Base-by-base conservation (phyloP, 345 rosid species). In the Anastatica hierochuntica region DNA sequence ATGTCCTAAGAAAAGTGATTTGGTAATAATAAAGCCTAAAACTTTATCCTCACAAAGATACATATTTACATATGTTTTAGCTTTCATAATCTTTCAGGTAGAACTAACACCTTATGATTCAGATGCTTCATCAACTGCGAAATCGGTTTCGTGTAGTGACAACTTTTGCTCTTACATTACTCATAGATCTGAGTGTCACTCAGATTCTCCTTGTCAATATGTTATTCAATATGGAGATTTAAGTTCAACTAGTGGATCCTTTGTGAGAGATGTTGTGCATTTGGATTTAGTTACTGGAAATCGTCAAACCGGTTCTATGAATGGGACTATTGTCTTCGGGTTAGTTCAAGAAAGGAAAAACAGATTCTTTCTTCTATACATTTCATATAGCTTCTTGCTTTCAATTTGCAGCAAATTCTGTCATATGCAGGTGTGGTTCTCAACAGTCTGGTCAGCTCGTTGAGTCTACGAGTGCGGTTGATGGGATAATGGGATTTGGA, bases 401-500 rank as follows among this genome's bases (percentile, higher is more conserved):
- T n/a, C n/a, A n/a, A n/a, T n/a, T n/a, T n/a, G n/a, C n/a, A n/a
- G n/a, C n/a, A n/a, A n/a, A n/a, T n/a, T n/a, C n/a, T n/a, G n/a
- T n/a, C n/a, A 21, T 31, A 39, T 33, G 51, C 64, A 88, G 92
- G 41, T 92, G 98, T 41, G 92, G 96, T 8, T 75, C 71, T 63
- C 72, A 68, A 64, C 96, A 83, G 73, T 78, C 96, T 35, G 98
- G 96, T 58, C 81, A 76, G 42, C 71, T 87, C 4, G 83, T 85
- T 11, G 44, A 78, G 43, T 75, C 96, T 16, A 63, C 52, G 33
- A 73, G 73, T 59, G 96, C 95, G 40, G 75, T 92, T 63, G 95
- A 88, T 70, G 98, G 98, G 58, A 81, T 88, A 51, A 55, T 92
- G 63, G 96, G 96, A 43, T 82, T 92, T 61, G 98, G 98, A 55